Base-by-base conservation (phyloP, 495 filamentous ascomycete genomes). In the Penicillium pulvis region DNA sequence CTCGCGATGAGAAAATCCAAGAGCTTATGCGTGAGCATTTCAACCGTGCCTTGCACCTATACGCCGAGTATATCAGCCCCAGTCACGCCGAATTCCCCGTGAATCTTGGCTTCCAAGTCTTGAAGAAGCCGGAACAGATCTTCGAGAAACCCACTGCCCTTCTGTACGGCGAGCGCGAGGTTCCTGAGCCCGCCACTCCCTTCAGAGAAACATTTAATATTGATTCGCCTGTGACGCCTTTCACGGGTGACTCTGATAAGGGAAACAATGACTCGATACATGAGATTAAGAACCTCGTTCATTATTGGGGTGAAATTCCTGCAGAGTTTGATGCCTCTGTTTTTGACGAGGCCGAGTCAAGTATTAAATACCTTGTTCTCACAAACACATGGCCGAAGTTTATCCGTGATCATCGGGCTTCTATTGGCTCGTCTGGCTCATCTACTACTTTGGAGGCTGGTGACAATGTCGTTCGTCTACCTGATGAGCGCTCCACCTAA, bases 371-470 rank as follows among this genome's bases (percentile, higher is more conserved):
- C 60, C 75, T 89, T 19, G 86, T 90, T 2, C 78, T 87, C 56
- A 86, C 83, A 6, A 88, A 89, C 65, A 89, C 87, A 10, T 90
- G 86, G 86, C 83, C 83, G 24, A 87, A 86, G 69, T 87, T 85
- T 43, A 79, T 87, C 44, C 50, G 48, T 51, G 55, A 51, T 26
- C 62, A 55, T 36, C 48, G 66, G 10, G 47, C 28, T 35, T 71
- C 69, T 44, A 44, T 57, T 5, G 53, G 42, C 28, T 75, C 63
- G 12, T 28, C 28, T 28, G 49, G 10, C 33, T 36, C 33, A 17
- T 41, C 35, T 33, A 7, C 43, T 48, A 50, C 51, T 33, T 23
- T 59, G 9, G 39, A 55, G 16, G 42, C 14, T 23, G 53, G 41
- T 35, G 41, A 23, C 7, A 45, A 23, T 46, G 53, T 55, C 3